Evolutionary conservation across 176 grass and related monocot species (phyloP).

Genomic region (Echinochloa phyllopogon): DNA sequence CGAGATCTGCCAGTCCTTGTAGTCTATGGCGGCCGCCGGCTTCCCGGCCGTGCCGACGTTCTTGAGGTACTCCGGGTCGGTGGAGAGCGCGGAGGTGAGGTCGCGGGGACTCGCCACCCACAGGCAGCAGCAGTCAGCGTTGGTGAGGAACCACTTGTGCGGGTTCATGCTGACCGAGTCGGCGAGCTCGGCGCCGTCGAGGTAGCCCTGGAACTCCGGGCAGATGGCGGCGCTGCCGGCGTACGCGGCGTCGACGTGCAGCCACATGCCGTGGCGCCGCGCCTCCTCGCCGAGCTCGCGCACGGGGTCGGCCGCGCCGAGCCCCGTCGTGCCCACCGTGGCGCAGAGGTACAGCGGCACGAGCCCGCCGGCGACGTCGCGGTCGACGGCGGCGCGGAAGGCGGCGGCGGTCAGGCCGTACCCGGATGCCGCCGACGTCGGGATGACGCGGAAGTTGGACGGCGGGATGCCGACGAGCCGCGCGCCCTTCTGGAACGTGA

Average conservation of each 20-base stretch:
- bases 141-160: slow-evolving; percentile 66
- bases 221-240: slow-evolving; percentile 48
- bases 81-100: slow-evolving; percentile 35
- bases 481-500: slow-evolving; percentile 51
- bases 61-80: slow-evolving; percentile 52
- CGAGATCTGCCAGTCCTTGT: slow-evolving; percentile 67
- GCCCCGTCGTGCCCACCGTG: slow-evolving; percentile 54
- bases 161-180: slow-evolving; percentile 64
- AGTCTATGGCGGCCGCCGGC: slow-evolving; percentile 31
- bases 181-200: slow-evolving; percentile 49
- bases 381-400: slow-evolving; percentile 4
- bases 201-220: slow-evolving; percentile 40
- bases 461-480: slow-evolving; percentile 55
- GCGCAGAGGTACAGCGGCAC: slow-evolving; percentile 52
- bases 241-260: slow-evolving; percentile 60
- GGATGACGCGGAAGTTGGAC: slow-evolving; percentile 53
- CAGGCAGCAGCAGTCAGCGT: slow-evolving; percentile 51
- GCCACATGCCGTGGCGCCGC: slow-evolving; percentile 49
- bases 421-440: background rate
- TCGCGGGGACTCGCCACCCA: slow-evolving; percentile 23
- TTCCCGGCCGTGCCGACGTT: slow-evolving; percentile 1
- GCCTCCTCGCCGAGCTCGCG: slow-evolving; percentile 44
- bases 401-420: slow-evolving; percentile 20
- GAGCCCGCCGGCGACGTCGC: slow-evolving; percentile 39
- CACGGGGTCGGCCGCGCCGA: slow-evolving; percentile 47